Evolutionary conservation across 805 yeast species (phyloP).

Genomic region (Brettanomyces nanus): DNA sequence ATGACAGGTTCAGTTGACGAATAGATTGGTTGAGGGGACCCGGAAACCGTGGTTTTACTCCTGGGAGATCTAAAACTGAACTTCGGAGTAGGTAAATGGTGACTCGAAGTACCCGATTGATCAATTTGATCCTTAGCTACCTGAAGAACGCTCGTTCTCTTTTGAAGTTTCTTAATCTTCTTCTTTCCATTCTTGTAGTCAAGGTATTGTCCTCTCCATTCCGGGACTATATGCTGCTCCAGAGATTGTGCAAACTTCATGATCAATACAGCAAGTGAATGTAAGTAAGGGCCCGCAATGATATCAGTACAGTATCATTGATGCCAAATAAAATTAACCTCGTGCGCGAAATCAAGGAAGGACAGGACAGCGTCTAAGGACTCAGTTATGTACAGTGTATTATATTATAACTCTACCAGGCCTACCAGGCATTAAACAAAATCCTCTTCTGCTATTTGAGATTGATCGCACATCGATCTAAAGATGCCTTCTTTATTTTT

Average conservation of each 20-base stretch:
- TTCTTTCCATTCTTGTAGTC: constrained; percentile 50
- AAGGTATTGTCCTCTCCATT: constrained; percentile 80
- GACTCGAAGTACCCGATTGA: background rate
- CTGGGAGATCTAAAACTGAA: too few species aligned
- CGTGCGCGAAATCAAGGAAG: too few species aligned
- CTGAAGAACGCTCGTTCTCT: constrained; percentile 9
- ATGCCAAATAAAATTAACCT: too few species aligned
- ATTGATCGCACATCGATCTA: constrained; percentile 42
- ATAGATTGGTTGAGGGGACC: too few species aligned
- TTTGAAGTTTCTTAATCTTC: constrained; percentile 24
- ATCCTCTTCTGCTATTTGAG: constrained; percentile 34
- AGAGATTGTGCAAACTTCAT: constrained; percentile 70
- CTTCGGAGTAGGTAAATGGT: background rate
- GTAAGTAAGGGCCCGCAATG: too few species aligned
- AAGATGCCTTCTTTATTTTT: constrained; percentile 33
- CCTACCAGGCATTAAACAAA: too few species aligned
- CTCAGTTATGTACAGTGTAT: too few species aligned
- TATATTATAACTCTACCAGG: too few species aligned
- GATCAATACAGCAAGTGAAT: background rate
- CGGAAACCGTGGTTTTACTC: too few species aligned
- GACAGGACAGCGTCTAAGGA: too few species aligned
- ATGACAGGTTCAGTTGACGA: too few species aligned
- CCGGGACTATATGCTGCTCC: constrained; percentile 69
- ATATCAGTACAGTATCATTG: too few species aligned
- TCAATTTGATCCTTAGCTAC: background rate